Conservation (phyloP, 2,329 filamentous ascomycete genomes). For the Corynespora cassiicola region DNA sequence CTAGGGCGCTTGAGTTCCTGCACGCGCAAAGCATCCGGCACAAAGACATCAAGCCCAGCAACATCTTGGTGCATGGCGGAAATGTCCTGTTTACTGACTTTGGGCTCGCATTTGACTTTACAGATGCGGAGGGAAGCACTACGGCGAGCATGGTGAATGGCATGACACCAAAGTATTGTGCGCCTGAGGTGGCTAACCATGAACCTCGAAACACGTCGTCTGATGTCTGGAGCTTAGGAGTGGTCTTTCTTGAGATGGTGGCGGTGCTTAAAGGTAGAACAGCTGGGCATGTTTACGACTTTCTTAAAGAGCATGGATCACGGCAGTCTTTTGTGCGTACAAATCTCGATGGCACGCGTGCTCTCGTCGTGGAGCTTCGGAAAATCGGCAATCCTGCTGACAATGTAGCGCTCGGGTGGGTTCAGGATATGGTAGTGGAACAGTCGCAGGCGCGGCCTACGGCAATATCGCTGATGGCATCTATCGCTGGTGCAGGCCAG, state of each 20-base stretch:
- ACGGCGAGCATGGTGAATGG: constrained; percentile 15
- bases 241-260: constrained; percentile 23
- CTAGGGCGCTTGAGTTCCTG: constrained; percentile 15
- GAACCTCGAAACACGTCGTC: constrained; percentile 16
- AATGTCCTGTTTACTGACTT: constrained; percentile 29
- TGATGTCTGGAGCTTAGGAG: constrained; percentile 24
- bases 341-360: constrained; percentile 9
- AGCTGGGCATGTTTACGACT: constrained; percentile 8
- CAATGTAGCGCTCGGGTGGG: constrained; percentile 16
- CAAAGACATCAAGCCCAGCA: constrained; percentile 36
- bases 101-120: constrained; percentile 14
- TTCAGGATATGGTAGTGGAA: constrained; percentile 15
- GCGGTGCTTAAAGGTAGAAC: constrained; percentile 17
- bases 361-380: constrained; percentile 11
- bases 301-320: constrained; percentile 14
- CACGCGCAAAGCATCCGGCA: constrained; percentile 20
- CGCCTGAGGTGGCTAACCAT: constrained; percentile 18
- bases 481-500: constrained; percentile 11
- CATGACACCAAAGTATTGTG: constrained; percentile 21
- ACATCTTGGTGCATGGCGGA: constrained; percentile 25
- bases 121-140: constrained; percentile 17
- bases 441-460: constrained; percentile 14
- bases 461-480: constrained; percentile 15
- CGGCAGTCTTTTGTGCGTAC: constrained; percentile 13
- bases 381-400: constrained; percentile 7